Conservation (phyloP, 768 basidiomycete species). For the Leccinum longicurvipes region DNA sequence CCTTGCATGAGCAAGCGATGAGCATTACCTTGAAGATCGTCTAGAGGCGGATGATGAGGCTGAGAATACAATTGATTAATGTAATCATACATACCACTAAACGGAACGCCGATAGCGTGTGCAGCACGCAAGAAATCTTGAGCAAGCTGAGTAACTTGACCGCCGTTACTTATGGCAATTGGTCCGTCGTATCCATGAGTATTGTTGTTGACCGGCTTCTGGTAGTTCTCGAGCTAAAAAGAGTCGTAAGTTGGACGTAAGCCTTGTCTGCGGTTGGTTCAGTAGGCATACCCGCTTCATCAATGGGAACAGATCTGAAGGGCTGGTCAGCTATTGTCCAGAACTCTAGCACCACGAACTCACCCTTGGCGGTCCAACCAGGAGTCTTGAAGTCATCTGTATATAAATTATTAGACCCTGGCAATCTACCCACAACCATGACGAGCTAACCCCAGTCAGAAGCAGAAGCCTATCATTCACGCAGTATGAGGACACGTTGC, state of each 20-base stretch:
- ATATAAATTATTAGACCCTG: not conserved
- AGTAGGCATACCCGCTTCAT: conserved; percentile 55
- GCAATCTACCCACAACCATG: not conserved
- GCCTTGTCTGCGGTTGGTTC: not conserved
- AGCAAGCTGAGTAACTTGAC: conserved; percentile 57
- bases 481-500: not conserved
- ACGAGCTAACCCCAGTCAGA: conserved; percentile 60
- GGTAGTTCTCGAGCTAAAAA: conserved; percentile 65
- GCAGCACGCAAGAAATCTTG: conserved; percentile 68
- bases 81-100: conserved; percentile 46
- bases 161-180: conserved; percentile 72
- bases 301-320: conserved; percentile 60
- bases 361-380: conserved; percentile 66
- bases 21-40: conserved; percentile 56
- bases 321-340: not conserved
- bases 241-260: not conserved
- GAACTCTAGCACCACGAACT: conserved; percentile 3
- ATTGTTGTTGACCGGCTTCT: conserved; percentile 65
- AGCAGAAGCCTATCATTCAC: conserved; percentile 49
- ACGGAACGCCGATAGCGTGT: conserved; percentile 59
- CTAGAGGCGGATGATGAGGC: conserved; percentile 27
- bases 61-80: not conserved
- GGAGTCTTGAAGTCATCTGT: conserved; percentile 70
- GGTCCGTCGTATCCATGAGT: conserved; percentile 71
- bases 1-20: not conserved